Percentiles rank a stretch among this genome's conserved stretches.
These are phyloP conservation scores for Eucalyptus microcorys DNA, from an alignment of 345 rosid genomes.

Conservation along the genomic window DNA sequence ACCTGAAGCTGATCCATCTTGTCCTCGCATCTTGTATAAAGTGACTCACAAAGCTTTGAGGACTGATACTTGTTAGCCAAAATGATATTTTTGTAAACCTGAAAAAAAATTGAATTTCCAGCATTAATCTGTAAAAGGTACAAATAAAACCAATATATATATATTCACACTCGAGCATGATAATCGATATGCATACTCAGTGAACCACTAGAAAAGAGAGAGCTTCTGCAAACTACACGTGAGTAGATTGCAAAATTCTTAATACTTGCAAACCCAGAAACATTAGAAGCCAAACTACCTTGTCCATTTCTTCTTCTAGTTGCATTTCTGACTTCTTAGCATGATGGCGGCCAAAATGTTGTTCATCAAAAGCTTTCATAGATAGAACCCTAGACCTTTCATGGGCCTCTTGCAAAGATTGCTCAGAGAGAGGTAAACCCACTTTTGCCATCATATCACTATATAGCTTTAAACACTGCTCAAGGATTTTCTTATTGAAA, in stretches of 20 bases:
- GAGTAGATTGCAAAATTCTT: background rate
- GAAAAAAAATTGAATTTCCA: background rate
- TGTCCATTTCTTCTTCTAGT: conserved; percentile 68
- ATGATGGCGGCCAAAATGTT: conserved; percentile 94
- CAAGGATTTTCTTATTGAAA: conserved; percentile 88
- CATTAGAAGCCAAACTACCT: conserved; percentile 30
- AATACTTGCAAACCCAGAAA: background rate
- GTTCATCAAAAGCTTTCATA: conserved; percentile 64
- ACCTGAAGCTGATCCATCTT: conserved; percentile 97
- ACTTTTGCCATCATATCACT: conserved; percentile 52
- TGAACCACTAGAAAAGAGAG: background rate
- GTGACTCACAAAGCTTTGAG: conserved; percentile 76
- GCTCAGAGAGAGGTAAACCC: conserved; percentile 54
- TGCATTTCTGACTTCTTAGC: conserved; percentile 73
- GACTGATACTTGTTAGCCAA: conserved; percentile 77
- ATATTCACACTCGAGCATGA: background rate
- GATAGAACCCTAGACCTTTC: conserved; percentile 45
- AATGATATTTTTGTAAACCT: conserved; percentile 61
- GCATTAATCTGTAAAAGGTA: background rate
- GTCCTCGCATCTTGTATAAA: conserved; percentile 83
- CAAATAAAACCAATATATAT: background rate
- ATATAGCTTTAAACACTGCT: conserved; percentile 75
- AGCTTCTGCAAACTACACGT: background rate
- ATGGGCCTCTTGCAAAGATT: conserved; percentile 56
- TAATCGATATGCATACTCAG: background rate